Conservation (phyloP, 2,329 filamentous ascomycete species). For the Colletotrichum kahawae region DNA sequence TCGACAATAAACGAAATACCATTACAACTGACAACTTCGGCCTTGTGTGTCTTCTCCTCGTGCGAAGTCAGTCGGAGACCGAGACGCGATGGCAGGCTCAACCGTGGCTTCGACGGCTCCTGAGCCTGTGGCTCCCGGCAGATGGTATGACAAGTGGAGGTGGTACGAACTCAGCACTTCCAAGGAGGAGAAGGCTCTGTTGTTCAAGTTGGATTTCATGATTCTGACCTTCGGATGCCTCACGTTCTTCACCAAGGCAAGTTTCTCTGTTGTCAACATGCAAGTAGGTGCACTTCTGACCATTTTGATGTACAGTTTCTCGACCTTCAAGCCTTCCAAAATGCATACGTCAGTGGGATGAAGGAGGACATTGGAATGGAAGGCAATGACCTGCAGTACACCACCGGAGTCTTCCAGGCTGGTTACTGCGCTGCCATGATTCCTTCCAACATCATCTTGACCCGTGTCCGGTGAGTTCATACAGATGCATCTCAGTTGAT, state of each 20-base stretch:
- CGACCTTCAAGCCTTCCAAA: constrained; percentile 27
- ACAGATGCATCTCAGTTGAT: neutral
- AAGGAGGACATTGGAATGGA: constrained; percentile 36
- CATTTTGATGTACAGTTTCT: neutral
- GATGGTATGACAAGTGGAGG: constrained; percentile 4
- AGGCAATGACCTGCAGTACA: constrained; percentile 49
- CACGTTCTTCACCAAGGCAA: constrained; percentile 58
- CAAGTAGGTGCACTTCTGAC: neutral
- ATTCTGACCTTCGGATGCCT: constrained; percentile 69
- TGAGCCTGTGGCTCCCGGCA: neutral
- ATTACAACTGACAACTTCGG: neutral
- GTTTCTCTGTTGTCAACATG: constrained; percentile 9
- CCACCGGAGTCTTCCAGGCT: constrained; percentile 55
- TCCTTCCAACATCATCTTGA: constrained; percentile 65
- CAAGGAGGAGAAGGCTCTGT: constrained; percentile 46
- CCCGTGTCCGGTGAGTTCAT: constrained; percentile 29
- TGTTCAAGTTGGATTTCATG: constrained; percentile 68
- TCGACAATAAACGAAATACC: neutral
- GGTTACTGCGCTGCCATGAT: constrained; percentile 62
- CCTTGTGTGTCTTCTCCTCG: neutral
- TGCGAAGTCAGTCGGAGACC: neutral
- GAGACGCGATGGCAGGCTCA: neutral
- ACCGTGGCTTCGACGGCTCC: neutral
- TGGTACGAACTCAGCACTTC: constrained; percentile 6
- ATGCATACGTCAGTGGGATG: constrained; percentile 44